Percentiles rank a stretch among this genome's conserved stretches.
These are phyloP conservation scores for Aspergillus biplanus DNA, from an alignment of 495 filamentous ascomycete genomes.

Conservation along the genomic window DNA sequence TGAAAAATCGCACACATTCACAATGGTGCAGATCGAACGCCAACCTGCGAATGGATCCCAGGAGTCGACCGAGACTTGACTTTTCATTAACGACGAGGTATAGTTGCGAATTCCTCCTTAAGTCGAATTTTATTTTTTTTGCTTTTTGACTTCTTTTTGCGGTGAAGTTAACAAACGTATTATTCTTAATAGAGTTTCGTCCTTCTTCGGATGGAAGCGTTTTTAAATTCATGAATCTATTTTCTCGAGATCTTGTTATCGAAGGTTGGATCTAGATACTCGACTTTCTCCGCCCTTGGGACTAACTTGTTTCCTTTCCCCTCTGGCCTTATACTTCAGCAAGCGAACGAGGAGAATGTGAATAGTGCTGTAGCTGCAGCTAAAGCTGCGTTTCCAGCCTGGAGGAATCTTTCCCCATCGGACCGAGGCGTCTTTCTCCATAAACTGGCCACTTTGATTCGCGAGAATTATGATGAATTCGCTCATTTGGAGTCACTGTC, in stretches of 20 bases:
- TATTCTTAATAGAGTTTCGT: slow-evolving; percentile 45
- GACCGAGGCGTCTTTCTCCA: slow-evolving; percentile 50
- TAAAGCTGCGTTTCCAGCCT: slow-evolving; percentile 60
- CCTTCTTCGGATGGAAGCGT: slow-evolving; percentile 46
- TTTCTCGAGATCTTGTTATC: slow-evolving; percentile 46
- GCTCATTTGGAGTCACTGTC: slow-evolving; percentile 47
- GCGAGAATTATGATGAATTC: slow-evolving; percentile 50
- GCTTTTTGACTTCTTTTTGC: no score
- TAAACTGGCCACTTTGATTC: slow-evolving; percentile 55
- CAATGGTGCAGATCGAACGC: not conserved
- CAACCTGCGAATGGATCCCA: slow-evolving; percentile 3
- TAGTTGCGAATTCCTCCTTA: not conserved
- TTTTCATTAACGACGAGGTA: slow-evolving; percentile 57
- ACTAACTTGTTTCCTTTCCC: not conserved
- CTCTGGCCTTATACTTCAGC: slow-evolving; percentile 36
- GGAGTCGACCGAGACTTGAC: slow-evolving; percentile 37
- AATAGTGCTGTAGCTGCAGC: slow-evolving; percentile 62
- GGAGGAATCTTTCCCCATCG: slow-evolving; percentile 51
- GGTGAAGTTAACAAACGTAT: no score
- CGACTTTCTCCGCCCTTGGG: no score
- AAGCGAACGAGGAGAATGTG: slow-evolving; percentile 55
- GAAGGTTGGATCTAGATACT: slow-evolving; percentile 31
- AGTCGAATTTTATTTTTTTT: no score
- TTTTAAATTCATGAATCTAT: slow-evolving; percentile 50
- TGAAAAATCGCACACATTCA: not conserved